phyloP scores from a whole-genome alignment of 2,329 filamentous ascomycete species.

The Metarhizium anisopliae region DNA sequence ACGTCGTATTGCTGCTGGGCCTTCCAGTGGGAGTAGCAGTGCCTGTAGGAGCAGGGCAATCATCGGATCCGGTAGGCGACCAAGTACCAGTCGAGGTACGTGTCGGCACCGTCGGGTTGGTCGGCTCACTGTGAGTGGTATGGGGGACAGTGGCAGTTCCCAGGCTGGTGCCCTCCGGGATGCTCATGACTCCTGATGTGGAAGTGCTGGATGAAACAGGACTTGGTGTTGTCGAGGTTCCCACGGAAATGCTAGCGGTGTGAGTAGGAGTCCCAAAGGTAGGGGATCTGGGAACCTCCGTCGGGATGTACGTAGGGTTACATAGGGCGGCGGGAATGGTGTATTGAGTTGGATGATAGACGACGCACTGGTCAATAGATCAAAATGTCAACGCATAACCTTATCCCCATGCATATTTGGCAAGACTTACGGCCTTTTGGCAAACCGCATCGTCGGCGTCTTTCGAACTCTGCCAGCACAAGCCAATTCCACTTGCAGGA shows the following conservation, averaged over 20 bases:
- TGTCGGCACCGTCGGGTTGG: neutral
- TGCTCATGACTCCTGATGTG: conserved; percentile 8
- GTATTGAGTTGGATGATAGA: conserved; percentile 30
- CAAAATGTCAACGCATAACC: neutral
- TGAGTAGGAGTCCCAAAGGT: neutral
- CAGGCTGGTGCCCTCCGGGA: conserved; percentile 43
- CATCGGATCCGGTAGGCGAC: neutral
- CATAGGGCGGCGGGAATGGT: conserved; percentile 27
- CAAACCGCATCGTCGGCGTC: conserved; percentile 36
- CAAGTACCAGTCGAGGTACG: conserved; percentile 2
- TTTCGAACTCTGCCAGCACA: conserved; percentile 32
- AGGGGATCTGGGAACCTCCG: neutral
- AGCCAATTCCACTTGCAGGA: conserved; percentile 25
- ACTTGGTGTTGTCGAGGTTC: neutral
- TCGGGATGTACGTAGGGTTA: conserved; percentile 6
- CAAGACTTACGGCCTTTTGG: conserved; percentile 32
- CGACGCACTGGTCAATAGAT: conserved; percentile 25
- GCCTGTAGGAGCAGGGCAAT: neutral
- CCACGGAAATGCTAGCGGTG: neutral
- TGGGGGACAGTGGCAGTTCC: conserved; percentile 42
- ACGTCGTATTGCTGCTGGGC: conserved; percentile 3
- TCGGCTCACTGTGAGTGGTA: conserved; percentile 1
- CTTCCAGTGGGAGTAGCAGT: conserved; percentile 3
- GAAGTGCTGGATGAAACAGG: neutral
- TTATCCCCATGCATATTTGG: neutral